Conservation (phyloP, 78 protist genomes). For the Dictyostelium capitatum region DNA sequence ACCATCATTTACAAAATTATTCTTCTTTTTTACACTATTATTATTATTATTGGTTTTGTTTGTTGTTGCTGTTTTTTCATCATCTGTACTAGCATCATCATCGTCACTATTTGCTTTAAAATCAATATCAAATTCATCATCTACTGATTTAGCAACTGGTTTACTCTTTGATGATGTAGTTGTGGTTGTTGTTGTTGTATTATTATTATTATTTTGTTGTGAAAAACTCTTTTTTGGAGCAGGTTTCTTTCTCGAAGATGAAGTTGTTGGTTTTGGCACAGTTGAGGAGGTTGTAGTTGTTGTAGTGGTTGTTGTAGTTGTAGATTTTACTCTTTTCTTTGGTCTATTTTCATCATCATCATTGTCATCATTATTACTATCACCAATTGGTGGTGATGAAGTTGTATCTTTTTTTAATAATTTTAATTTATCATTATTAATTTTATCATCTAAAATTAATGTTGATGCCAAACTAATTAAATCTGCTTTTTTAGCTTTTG, state of each 20-base stretch:
- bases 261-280: background rate
- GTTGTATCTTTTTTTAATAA: slow-evolving; percentile 1
- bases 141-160: background rate
- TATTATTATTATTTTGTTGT: background rate
- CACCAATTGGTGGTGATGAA: background rate
- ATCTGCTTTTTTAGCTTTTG: slow-evolving; percentile 72
- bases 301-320: background rate
- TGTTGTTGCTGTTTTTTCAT: background rate
- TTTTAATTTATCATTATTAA: slow-evolving; percentile 17
- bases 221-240: background rate
- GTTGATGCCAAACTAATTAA: slow-evolving; percentile 6
- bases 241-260: background rate
- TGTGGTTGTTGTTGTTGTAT: slow-evolving; percentile 10
- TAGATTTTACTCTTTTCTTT: background rate
- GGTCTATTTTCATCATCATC: background rate
- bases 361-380: background rate
- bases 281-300: background rate
- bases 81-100: slow-evolving; percentile 7
- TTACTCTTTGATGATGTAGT: background rate
- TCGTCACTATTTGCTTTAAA: background rate
- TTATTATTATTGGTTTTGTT: background rate
- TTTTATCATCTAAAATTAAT: background rate
- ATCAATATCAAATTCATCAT: slow-evolving; percentile 16
- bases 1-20: background rate
- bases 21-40: background rate